Evolutionary conservation across 805 yeast genomes (phyloP).

Genomic region (Candida rishiriensis): DNA sequence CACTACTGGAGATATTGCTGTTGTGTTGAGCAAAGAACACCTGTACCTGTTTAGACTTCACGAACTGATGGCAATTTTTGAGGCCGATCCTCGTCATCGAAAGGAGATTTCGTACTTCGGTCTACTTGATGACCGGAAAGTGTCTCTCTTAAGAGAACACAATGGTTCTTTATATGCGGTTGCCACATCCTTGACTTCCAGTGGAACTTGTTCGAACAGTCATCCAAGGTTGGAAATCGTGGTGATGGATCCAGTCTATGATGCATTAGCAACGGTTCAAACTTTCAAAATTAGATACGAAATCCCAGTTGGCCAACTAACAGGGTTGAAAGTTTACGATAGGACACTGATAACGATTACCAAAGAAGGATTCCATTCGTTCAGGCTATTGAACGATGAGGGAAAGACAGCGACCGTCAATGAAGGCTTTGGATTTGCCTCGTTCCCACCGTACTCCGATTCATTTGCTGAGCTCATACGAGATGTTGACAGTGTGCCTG

Average conservation of each 20-base stretch:
- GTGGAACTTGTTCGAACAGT: background rate
- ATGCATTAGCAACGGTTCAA: background rate
- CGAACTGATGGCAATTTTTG: background rate
- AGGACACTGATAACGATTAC: background rate
- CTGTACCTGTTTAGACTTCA: background rate
- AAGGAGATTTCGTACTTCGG: background rate
- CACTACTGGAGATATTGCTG: background rate
- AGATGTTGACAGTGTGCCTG: background rate
- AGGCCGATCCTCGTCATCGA: background rate
- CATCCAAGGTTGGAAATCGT: background rate
- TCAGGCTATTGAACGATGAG: slow-evolving; percentile 1
- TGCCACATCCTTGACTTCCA: background rate
- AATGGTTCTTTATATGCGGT: background rate
- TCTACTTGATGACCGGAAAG: background rate
- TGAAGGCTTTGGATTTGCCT: slow-evolving; percentile 3
- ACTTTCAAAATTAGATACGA: slow-evolving; percentile 1
- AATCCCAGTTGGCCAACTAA: background rate
- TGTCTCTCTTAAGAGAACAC: background rate
- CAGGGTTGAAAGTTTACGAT: background rate
- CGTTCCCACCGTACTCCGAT: slow-evolving; percentile 1
- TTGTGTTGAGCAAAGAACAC: background rate
- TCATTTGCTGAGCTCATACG: no score
- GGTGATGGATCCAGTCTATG: slow-evolving; percentile 1
- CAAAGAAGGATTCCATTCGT: background rate
- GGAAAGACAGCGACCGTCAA: slow-evolving; percentile 1